phyloP scores from a whole-genome alignment of 345 rosid species.

The Limnanthes douglasii region DNA sequence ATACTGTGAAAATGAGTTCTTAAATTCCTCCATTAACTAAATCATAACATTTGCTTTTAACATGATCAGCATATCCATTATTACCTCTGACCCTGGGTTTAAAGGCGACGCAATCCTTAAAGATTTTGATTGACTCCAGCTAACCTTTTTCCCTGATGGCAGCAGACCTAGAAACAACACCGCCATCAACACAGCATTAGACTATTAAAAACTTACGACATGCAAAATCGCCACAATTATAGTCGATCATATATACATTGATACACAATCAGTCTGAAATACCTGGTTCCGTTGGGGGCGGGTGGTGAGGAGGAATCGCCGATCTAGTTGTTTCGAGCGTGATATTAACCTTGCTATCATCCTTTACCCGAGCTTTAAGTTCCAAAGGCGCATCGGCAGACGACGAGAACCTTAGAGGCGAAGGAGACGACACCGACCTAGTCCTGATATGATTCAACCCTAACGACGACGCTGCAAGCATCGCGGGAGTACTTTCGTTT shows the following conservation, averaged over 20 bases:
- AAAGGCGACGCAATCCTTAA: slow-evolving; percentile 23
- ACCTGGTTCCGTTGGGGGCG: slow-evolving; percentile 17
- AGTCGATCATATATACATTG: no score
- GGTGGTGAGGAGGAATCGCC: slow-evolving; percentile 18
- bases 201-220: no score
- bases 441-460: slow-evolving; percentile 74
- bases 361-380: slow-evolving; percentile 9
- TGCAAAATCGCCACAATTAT: no score
- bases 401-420: slow-evolving; percentile 49
- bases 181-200: not conserved
- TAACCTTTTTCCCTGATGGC: slow-evolving; percentile 47
- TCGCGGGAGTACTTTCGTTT: slow-evolving; percentile 20
- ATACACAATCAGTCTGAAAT: not conserved
- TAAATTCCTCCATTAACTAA: slow-evolving; percentile 1
- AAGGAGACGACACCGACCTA: slow-evolving; percentile 31
- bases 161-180: slow-evolving; percentile 7
- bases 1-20: not conserved
- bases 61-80: slow-evolving; percentile 5
- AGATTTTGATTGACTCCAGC: slow-evolving; percentile 59
- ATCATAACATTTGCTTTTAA: not conserved
- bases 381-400: slow-evolving; percentile 14
- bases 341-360: slow-evolving; percentile 2
- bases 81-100: slow-evolving; percentile 61
- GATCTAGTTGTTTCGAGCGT: slow-evolving; percentile 12
- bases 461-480: slow-evolving; percentile 42